Percentiles rank a stretch among this genome's conserved stretches.
phyloP scores from a whole-genome alignment of 352 stramenopile species.

The Phytophthora sp. region DNA sequence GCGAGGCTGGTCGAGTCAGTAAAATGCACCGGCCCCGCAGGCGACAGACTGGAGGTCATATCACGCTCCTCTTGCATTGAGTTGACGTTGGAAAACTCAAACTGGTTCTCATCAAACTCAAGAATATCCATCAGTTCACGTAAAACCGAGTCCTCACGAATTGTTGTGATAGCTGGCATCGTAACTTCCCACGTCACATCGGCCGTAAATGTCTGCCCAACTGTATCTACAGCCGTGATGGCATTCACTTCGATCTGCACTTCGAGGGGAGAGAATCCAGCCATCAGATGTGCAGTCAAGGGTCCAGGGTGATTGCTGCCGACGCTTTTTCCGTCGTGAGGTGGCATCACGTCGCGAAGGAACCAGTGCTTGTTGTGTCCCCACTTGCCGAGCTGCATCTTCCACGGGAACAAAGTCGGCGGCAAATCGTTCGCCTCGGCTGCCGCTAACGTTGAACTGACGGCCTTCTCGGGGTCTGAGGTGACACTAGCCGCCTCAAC shows the following conservation, averaged over 20 bases:
- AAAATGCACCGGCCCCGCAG: constrained; percentile 33
- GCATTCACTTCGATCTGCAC: constrained; percentile 45
- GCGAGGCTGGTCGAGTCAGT: constrained; percentile 29
- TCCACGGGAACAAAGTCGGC: constrained; percentile 55
- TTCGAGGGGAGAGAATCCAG: constrained; percentile 41
- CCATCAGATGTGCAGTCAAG: constrained; percentile 36
- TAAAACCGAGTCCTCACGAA: constrained; percentile 49
- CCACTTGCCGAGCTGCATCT: constrained; percentile 61
- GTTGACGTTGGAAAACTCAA: constrained; percentile 52
- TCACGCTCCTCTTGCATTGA: constrained; percentile 41
- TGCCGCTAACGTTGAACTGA: constrained; percentile 15
- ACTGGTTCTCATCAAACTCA: constrained; percentile 46
- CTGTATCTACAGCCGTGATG: constrained; percentile 49
- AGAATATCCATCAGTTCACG: constrained; percentile 46
- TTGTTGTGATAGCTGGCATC: constrained; percentile 44
- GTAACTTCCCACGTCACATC: constrained; percentile 59
- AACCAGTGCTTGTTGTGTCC: constrained; percentile 57
- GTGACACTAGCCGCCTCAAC: constrained; percentile 11
- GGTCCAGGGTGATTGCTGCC: constrained; percentile 22
- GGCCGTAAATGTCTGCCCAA: constrained; percentile 47
- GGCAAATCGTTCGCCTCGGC: constrained; percentile 20
- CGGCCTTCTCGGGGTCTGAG: neutral
- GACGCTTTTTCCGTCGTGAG: constrained; percentile 3
- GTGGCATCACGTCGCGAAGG: constrained; percentile 45
- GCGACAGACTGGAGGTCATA: constrained; percentile 36